Evolutionary conservation across 257 asterid genomes (phyloP), one percentile per base, ranked within the genome.

Genomic region (Craterostigma plantagineum): DNA sequence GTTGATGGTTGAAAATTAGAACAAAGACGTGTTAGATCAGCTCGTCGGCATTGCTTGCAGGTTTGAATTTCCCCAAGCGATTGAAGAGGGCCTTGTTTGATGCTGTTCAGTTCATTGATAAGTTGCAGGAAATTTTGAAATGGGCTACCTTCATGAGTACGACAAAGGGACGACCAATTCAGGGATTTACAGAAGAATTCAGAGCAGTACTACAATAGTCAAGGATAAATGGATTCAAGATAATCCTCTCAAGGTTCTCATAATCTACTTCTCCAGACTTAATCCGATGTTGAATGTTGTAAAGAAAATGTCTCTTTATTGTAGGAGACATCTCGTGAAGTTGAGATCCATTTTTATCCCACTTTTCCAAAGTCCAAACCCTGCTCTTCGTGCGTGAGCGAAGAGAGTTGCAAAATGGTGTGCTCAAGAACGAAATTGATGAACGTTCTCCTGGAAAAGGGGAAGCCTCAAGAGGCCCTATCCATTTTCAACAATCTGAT

Each of bases 371-470:
- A 51, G 16, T 70, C 72, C 37, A 56, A 38, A 43, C 63, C 39
- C 34, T 79, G 92, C 42, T 41, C 60, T 12, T 42, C 50, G 62
- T 79, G 93, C 69, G 50, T 23, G 63, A 60, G 60, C 38, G 70
- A 63, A 14, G 64, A 54, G 59, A 60, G 65, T 52, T 76, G 91
- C 51, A 64, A 54, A 58, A 57, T 45, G 4, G 93, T 80, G 36
- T 75, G 70, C 0, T 61, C 70, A n/a, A 60, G 51, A 57, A 63
- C 85, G 39, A 80, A 63, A 45, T 60, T 50, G 57, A 80, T 80
- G 85, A 71, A 68, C 67, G 59, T 66, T 60, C 68, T 70, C 30
- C 23, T 76, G 53, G 79, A 76, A 42, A 60, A 58, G 34, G 64
- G 68, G 43, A 70, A 67, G 53, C 75, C 79, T 1, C 63, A 55